Evolutionary conservation across 2,329 filamentous ascomycete genomes (phyloP).

Genomic region (Fonsecaea multimorphosa): DNA sequence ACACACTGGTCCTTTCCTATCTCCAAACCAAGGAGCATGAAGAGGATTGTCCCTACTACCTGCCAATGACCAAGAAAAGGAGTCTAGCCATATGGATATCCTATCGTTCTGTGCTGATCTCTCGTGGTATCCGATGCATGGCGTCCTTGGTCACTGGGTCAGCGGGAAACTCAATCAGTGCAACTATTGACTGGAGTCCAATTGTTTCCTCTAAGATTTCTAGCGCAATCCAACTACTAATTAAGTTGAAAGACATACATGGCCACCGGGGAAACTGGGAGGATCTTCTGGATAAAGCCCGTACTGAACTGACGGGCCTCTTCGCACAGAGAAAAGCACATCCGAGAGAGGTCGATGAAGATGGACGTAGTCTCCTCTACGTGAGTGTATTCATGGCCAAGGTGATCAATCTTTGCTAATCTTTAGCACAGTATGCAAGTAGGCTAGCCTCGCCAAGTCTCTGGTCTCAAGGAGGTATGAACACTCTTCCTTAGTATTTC

Average conservation of each 20-base stretch:
- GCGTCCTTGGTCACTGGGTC: neutral
- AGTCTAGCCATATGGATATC: conserved; percentile 2
- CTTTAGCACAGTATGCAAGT: neutral
- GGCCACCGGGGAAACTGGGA: neutral
- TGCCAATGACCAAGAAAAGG: neutral
- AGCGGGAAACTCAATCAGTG: conserved; percentile 5
- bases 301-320: conserved; percentile 1
- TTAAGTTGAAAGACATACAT: neutral
- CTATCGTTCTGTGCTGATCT: conserved; percentile 13
- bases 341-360: neutral
- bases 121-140: conserved; percentile 13
- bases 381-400: neutral
- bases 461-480: neutral
- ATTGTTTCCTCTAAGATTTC: neutral
- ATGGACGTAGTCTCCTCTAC: neutral
- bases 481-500: neutral
- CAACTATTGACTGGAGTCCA: conserved; percentile 13
- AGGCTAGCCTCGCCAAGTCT: neutral
- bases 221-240: neutral
- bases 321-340: conserved; percentile 9
- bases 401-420: neutral
- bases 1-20: neutral
- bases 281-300: neutral
- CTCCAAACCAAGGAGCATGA: neutral
- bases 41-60: conserved; percentile 1